These are phyloP conservation scores for Fusarium brevicatenulatum DNA, from an alignment of 2,329 filamentous ascomycete genomes.

Conservation along the genomic window DNA sequence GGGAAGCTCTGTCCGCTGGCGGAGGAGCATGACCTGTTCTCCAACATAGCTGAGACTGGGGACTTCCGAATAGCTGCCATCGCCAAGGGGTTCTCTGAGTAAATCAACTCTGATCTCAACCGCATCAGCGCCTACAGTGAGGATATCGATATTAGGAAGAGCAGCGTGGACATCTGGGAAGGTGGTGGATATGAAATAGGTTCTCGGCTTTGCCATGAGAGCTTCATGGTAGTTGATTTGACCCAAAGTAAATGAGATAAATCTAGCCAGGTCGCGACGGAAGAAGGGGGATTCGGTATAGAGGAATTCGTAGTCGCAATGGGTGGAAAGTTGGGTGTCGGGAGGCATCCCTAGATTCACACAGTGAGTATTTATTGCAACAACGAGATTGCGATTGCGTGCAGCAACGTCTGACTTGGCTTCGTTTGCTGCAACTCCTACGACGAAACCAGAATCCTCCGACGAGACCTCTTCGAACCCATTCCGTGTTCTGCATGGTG, in stretches of 20 bases:
- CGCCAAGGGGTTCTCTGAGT: conserved; percentile 73
- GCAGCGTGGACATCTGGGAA: conserved; percentile 87
- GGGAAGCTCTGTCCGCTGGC: conserved; percentile 86
- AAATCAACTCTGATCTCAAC: conserved; percentile 88
- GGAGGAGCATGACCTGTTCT: conserved; percentile 84
- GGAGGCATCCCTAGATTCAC: conserved; percentile 76
- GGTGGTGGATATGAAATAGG: conserved; percentile 87
- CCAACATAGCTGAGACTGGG: conserved; percentile 87
- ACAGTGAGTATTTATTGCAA: conserved; percentile 81
- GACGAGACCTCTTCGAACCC: conserved; percentile 64
- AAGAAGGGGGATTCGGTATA: conserved; percentile 79
- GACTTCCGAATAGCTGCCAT: conserved; percentile 71
- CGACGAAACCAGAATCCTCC: conserved; percentile 70
- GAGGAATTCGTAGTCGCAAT: conserved; percentile 87
- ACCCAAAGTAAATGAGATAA: conserved; percentile 81
- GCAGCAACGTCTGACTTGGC: conserved; percentile 67
- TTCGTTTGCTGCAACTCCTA: conserved; percentile 70
- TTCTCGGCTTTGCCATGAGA: conserved; percentile 79
- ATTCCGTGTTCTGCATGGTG: conserved; percentile 70
- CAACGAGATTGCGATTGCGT: conserved; percentile 68
- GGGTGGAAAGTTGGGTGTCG: conserved; percentile 70
- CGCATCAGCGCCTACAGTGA: conserved; percentile 87
- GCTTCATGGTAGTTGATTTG: conserved; percentile 83
- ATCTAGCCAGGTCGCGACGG: conserved; percentile 79
- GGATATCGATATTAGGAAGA: conserved; percentile 84